Evolutionary conservation across 2,329 filamentous ascomycete species (phyloP).

Genomic region (Paraphaeosphaeria sporulosa): DNA sequence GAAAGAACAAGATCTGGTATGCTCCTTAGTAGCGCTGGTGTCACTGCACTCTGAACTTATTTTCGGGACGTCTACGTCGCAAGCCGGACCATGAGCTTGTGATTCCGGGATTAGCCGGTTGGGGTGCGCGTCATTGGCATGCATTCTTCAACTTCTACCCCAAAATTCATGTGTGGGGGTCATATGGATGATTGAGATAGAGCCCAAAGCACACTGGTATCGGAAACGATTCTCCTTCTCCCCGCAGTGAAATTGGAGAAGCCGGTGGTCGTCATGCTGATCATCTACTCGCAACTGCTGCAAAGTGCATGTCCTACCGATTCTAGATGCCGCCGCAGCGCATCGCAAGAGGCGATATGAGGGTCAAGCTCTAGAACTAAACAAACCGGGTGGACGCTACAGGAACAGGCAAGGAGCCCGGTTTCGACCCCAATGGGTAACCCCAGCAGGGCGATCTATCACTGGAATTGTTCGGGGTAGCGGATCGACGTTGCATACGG

Average conservation of each 20-base stretch:
- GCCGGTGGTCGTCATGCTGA: background rate
- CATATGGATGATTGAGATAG: constrained; percentile 3
- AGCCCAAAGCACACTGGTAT: background rate
- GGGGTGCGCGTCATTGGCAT: constrained; percentile 3
- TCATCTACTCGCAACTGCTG: constrained; percentile 9
- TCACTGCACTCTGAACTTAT: constrained; percentile 3
- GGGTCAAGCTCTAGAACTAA: constrained; percentile 1
- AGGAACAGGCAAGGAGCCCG: constrained; percentile 9
- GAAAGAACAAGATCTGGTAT: constrained; percentile 4
- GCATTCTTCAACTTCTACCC: background rate
- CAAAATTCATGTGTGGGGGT: background rate
- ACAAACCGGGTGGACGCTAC: background rate
- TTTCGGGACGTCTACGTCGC: background rate
- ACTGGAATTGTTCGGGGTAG: constrained; percentile 7
- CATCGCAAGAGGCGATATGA: background rate
- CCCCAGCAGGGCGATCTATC: background rate
- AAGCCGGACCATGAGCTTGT: constrained; percentile 2
- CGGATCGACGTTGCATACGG: constrained; percentile 11
- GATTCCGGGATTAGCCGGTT: constrained; percentile 10
- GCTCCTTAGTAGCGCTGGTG: background rate
- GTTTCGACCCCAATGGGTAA: background rate
- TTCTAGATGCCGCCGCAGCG: background rate
- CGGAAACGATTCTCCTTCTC: constrained; percentile 5
- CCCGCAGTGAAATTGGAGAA: constrained; percentile 12
- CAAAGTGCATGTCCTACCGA: background rate